Base-by-base conservation (phyloP, 1,284 basidiomycete species). In the Tranzscheliella williamsii region DNA sequence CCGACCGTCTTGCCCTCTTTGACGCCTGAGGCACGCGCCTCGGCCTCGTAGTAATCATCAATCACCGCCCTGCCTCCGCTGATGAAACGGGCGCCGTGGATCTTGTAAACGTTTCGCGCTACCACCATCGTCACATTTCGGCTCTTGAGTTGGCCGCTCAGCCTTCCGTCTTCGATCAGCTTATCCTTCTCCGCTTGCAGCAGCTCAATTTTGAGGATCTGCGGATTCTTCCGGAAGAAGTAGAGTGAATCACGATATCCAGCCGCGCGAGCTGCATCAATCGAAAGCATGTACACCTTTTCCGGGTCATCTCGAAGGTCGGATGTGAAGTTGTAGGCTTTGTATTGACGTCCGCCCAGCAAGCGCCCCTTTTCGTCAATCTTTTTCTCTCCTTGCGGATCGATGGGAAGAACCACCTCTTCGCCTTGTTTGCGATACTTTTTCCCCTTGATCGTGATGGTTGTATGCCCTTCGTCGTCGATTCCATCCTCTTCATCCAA, bases 191-290 rank as follows among this genome's bases (percentile, higher is more conserved):
- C 94, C 16, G 45, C 52, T 35, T 62, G 61, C 9, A 44, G 34
- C 2, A 75, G 53, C 42, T 50, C 87, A 44, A 95, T 83, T 79
- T 97, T 97, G 81, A 91, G 83, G 18, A 95, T 87, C 24, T 90
- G 84, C 0, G 86, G 86, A 68, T 94, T 94, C 5, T 90, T 84
- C 11, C 95, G 87, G 80, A 96, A 94, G 78, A 97, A 96, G 79
- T 95, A 96, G 11, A 97, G 82, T 8, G 93, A 96, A 79, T 98
- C 95, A 46, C 91, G 86, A 80, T 92, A 97, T 2, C 94, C 95
- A 30, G 90, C 92, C 4, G 90, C 90, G 21, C 94, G 86, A 0
- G 94, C 94, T 4, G 92, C 93, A 73, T 98, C 94, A 58, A 98
- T 96, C 11, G 94, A 91, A 34, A 98, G 87, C 84, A 95, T 90